Evolutionary conservation across 169 alveolate genomes (phyloP).

Genomic region (Eimeria maxima): DNA sequence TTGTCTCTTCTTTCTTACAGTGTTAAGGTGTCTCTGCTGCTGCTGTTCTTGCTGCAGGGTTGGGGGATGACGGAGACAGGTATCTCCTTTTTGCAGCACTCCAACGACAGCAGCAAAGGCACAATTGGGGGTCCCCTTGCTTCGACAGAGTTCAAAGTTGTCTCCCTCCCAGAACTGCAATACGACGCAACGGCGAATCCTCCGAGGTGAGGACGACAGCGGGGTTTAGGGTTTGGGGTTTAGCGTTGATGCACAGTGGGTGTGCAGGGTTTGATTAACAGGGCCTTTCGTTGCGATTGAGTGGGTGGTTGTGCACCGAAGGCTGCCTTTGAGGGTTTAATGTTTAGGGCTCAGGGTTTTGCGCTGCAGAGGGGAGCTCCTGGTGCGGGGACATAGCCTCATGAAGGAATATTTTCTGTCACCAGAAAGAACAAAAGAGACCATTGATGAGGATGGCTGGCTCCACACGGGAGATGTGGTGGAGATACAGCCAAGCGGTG

Average conservation of each 20-base stretch:
- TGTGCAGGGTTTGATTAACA: neutral
- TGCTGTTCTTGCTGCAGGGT: conserved; percentile 78
- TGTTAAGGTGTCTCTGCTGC: neutral
- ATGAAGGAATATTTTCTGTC: conserved; percentile 75
- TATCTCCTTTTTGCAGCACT: conserved; percentile 85
- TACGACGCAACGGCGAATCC: conserved; percentile 83
- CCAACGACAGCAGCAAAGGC: conserved; percentile 83
- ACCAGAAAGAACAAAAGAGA: conserved; percentile 89
- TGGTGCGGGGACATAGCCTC: conserved; percentile 87
- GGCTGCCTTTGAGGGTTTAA: neutral
- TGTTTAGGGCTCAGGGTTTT: neutral
- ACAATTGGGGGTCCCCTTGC: conserved; percentile 92
- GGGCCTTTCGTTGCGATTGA: conserved; percentile 81
- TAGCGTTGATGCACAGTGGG: too few relatives aligned
- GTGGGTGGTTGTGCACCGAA: conserved; percentile 84
- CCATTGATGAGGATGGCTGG: conserved; percentile 95
- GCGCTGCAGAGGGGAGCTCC: conserved; percentile 90
- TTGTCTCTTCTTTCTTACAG: neutral
- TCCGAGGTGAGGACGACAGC: conserved; percentile 81
- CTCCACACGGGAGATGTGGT: conserved; percentile 96
- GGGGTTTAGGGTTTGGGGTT: conserved; percentile 26
- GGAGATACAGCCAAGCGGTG: conserved; percentile 87
- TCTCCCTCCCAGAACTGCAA: conserved; percentile 91
- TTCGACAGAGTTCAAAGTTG: conserved; percentile 89
- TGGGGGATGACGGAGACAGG: conserved; percentile 92